phyloP scores from a whole-genome alignment of 768 basidiomycete species.

The Panellus pusillus region DNA sequence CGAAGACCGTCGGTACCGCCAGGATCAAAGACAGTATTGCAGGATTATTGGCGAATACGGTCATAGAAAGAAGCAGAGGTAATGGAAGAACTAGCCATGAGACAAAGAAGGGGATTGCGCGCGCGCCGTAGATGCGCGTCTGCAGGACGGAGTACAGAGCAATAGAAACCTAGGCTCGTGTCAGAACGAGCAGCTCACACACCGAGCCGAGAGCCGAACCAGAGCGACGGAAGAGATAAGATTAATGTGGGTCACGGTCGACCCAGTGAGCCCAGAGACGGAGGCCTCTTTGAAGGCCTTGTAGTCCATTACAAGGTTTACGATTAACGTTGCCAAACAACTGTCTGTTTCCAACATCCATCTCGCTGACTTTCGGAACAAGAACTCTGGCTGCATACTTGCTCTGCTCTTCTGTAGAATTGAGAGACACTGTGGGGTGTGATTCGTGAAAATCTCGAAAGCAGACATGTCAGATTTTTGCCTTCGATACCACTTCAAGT shows the following conservation, averaged over 20 bases:
- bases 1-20: constrained; percentile 41
- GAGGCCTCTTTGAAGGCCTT: constrained; percentile 74
- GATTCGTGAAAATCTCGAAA: no score
- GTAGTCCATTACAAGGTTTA: constrained; percentile 37
- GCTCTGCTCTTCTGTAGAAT: no score
- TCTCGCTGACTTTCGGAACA: no score
- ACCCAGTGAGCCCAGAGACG: constrained; percentile 64
- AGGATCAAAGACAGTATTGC: constrained; percentile 50
- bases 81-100: constrained; percentile 70
- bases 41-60: constrained; percentile 65
- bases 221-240: constrained; percentile 55
- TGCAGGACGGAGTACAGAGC: constrained; percentile 62
- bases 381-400: no score
- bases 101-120: constrained; percentile 36
- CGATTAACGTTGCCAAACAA: no score
- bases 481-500: no score
- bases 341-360: no score
- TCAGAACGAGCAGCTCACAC: neutral
- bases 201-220: constrained; percentile 36
- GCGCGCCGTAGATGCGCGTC: constrained; percentile 45
- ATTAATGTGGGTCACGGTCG: constrained; percentile 63
- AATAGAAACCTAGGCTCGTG: constrained; percentile 63
- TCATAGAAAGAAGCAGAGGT: constrained; percentile 83
- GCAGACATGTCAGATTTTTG: no score
- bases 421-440: no score